Evolutionary conservation across 177 flowering plant species (phyloP).

Genomic region (Vitis hybrid): DNA sequence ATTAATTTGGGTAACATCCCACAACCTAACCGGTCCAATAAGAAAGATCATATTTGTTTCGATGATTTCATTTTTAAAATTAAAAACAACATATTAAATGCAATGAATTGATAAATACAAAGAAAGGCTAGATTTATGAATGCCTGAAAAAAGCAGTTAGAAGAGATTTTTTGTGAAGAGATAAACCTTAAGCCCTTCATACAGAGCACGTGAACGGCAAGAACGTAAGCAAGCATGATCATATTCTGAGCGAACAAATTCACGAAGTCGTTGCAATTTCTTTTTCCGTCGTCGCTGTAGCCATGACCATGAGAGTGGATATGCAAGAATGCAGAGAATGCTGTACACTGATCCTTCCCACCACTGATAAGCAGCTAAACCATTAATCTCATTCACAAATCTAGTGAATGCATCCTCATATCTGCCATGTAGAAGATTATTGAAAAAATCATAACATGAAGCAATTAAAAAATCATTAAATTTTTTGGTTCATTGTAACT

Average conservation of each 20-base stretch:
- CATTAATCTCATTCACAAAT: slow-evolving; percentile 96
- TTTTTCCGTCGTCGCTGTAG: slow-evolving; percentile 80
- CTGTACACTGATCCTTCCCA: slow-evolving; percentile 96
- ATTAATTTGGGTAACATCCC: too few species aligned
- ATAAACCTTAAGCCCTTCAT: slow-evolving; percentile 96
- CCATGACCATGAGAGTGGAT: slow-evolving; percentile 99
- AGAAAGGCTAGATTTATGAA: too few species aligned
- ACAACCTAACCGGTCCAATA: too few species aligned
- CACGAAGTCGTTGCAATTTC: slow-evolving; percentile 88
- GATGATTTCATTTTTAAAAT: too few species aligned
- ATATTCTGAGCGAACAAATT: slow-evolving; percentile 96
- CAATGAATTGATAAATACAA: too few species aligned
- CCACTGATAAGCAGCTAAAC: slow-evolving; percentile 91
- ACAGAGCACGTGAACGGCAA: slow-evolving; percentile 98
- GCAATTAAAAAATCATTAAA: too few species aligned
- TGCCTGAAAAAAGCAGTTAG: too few species aligned
- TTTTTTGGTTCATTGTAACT: too few species aligned
- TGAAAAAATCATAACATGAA: neutral
- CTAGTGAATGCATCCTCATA: slow-evolving; percentile 92
- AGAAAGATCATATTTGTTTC: too few species aligned
- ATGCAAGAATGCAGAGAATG: slow-evolving; percentile 71
- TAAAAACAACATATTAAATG: too few species aligned
- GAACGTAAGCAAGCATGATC: slow-evolving; percentile 98
- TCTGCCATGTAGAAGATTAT: slow-evolving; percentile 36
- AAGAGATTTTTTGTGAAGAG: too few species aligned